Evolutionary conservation across 2,329 filamentous ascomycete genomes (phyloP).

Genomic region (Whalleya microplaca): DNA sequence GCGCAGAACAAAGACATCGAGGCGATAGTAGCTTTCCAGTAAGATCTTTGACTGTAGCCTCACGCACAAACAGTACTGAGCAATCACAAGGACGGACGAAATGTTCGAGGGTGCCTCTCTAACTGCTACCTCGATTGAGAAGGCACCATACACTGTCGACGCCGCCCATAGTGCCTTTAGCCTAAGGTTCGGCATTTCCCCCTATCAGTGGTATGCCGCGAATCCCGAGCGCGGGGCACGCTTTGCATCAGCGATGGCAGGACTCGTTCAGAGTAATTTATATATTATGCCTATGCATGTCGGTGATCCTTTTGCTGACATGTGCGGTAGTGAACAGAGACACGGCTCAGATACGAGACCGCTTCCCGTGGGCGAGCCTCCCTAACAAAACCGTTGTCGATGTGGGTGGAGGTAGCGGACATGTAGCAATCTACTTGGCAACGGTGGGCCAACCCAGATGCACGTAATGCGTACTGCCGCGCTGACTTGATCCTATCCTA

Average conservation of each 20-base stretch:
- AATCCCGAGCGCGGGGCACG: constrained; percentile 12
- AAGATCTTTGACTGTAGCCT: not conserved
- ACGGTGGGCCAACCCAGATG: constrained; percentile 13
- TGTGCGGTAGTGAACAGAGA: constrained; percentile 12
- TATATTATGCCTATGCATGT: too few relatives aligned
- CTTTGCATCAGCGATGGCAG: constrained; percentile 18
- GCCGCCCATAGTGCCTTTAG: constrained; percentile 12
- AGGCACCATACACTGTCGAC: constrained; percentile 4
- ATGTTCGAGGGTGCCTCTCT: constrained; percentile 17
- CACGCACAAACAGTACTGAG: not conserved
- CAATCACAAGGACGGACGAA: constrained; percentile 5
- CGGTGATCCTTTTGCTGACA: not conserved
- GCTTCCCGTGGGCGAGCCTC: constrained; percentile 25
- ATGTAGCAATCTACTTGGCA: constrained; percentile 20
- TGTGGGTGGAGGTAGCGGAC: constrained; percentile 33
- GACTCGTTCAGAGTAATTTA: constrained; percentile 14
- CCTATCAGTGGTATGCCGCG: constrained; percentile 11
- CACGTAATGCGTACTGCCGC: not conserved
- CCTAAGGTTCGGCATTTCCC: constrained; percentile 11
- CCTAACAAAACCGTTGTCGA: constrained; percentile 27
- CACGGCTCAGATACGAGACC: constrained; percentile 16
- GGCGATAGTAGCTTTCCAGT: constrained; percentile 6
- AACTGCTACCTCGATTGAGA: constrained; percentile 6
- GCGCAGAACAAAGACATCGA: constrained; percentile 14
- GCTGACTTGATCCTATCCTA: not conserved